phyloP scores from a whole-genome alignment of 345 rosid genomes.

The Boechera divaricarpa region DNA sequence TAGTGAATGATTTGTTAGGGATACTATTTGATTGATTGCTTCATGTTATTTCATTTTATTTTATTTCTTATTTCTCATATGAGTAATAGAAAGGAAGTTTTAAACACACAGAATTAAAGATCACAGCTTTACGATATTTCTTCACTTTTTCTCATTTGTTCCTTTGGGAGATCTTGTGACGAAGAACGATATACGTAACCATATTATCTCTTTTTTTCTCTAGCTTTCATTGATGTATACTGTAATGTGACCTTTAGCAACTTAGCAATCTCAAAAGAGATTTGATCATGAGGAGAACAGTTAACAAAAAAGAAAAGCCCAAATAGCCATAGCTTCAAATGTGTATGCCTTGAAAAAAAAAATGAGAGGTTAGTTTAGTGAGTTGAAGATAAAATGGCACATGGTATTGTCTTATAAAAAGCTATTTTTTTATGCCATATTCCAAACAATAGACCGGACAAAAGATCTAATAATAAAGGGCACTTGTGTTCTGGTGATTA shows the following conservation, averaged over 20 bases:
- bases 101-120: background rate
- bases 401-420: constrained; percentile 29
- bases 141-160: background rate
- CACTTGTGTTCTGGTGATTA: constrained; percentile 31
- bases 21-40: constrained; percentile 34
- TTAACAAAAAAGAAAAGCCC: background rate
- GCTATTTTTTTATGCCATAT: constrained; percentile 21
- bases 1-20: constrained; percentile 39
- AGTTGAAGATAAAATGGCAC: constrained; percentile 40
- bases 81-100: background rate
- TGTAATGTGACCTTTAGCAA: background rate
- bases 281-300: constrained; percentile 4
- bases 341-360: background rate
- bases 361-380: constrained; percentile 22
- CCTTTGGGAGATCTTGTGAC: constrained; percentile 5
- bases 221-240: background rate
- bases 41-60: background rate
- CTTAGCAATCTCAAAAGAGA: constrained; percentile 10
- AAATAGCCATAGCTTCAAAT: constrained; percentile 2
- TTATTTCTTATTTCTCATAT: constrained; percentile 2
- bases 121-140: background rate
- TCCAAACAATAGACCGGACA: constrained; percentile 41
- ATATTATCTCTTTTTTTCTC: background rate
- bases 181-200: constrained; percentile 5
- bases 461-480: constrained; percentile 31